A percentile compares a stretch with the other conserved stretches of the same genome.
Conservation (phyloP, 1,139 yeast genomes). For the Geotrichum fermentans region DNA sequence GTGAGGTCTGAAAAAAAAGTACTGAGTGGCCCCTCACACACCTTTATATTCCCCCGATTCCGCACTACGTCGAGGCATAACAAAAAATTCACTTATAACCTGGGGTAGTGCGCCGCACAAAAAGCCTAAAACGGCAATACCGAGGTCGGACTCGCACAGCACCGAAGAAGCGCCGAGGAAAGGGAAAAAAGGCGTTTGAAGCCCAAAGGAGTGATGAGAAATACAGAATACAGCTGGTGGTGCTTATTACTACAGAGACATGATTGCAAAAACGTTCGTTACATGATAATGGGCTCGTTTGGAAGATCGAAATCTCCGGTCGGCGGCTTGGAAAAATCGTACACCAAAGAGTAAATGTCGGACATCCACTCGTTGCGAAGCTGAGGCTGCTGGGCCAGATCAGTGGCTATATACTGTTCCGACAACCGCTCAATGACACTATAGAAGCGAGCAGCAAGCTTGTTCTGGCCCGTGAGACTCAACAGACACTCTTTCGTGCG, state of each 20-base stretch:
- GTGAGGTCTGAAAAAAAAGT: constrained; percentile 3
- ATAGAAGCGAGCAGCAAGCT: constrained; percentile 48
- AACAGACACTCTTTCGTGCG: constrained; percentile 43
- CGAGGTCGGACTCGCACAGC: background rate
- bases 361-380: constrained; percentile 28
- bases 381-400: constrained; percentile 11
- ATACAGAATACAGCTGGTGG: background rate
- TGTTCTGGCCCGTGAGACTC: constrained; percentile 43
- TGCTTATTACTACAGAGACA: no score
- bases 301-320: constrained; percentile 9
- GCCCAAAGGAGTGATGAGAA: background rate
- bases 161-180: background rate
- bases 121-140: background rate
- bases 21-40: background rate
- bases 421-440: constrained; percentile 47
- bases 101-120: background rate
- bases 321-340: constrained; percentile 23
- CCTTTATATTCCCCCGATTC: background rate
- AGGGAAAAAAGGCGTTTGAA: background rate
- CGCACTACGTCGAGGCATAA: no score
- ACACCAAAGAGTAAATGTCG: constrained; percentile 34
- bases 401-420: constrained; percentile 27
- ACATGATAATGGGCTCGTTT: constrained; percentile 11
- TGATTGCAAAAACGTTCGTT: background rate
- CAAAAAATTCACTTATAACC: no score